Conservation (phyloP, 129 eudicot genomes). For the Chrysanthemum makinoi region DNA sequence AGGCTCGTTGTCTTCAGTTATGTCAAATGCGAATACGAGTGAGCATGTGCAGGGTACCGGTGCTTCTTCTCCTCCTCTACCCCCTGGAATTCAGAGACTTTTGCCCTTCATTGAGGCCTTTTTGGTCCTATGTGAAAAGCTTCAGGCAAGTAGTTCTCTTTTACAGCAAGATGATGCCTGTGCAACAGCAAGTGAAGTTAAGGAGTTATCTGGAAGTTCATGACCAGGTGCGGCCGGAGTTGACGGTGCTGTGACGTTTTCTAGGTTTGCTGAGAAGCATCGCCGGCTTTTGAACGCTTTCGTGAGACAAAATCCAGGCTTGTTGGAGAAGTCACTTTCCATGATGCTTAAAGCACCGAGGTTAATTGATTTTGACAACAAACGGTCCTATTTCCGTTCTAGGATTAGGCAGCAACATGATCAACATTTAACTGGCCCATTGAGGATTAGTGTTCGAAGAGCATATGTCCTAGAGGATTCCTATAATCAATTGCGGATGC, state of each 20-base stretch:
- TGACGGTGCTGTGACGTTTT: conserved; percentile 74
- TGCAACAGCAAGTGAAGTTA: conserved; percentile 86
- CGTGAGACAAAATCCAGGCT: conserved; percentile 88
- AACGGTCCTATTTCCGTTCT: conserved; percentile 89
- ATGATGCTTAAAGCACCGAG: conserved; percentile 97
- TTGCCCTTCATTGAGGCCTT: conserved; percentile 85
- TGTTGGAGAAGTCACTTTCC: conserved; percentile 90
- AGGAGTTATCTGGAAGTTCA: conserved; percentile 62
- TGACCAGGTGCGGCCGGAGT: conserved; percentile 37
- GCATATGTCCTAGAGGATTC: conserved; percentile 98
- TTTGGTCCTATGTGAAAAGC: conserved; percentile 86
- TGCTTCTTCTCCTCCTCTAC: conserved; percentile 71
- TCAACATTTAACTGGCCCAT: conserved; percentile 82
- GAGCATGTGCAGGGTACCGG: conserved; percentile 51
- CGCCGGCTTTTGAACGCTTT: conserved; percentile 90
- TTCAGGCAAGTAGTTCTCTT: conserved; percentile 59
- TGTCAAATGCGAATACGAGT: conserved; percentile 43
- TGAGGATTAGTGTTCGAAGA: conserved; percentile 91
- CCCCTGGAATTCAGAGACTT: conserved; percentile 93
- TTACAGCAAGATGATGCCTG: conserved; percentile 66
- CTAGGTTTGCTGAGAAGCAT: conserved; percentile 90
- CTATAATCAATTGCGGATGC: conserved; percentile 88
- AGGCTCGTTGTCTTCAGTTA: conserved; percentile 54
- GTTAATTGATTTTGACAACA: conserved; percentile 93
- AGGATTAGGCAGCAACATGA: conserved; percentile 97